Conservation (phyloP, 495 filamentous ascomycete species). For the Aspergillus ostianus region DNA sequence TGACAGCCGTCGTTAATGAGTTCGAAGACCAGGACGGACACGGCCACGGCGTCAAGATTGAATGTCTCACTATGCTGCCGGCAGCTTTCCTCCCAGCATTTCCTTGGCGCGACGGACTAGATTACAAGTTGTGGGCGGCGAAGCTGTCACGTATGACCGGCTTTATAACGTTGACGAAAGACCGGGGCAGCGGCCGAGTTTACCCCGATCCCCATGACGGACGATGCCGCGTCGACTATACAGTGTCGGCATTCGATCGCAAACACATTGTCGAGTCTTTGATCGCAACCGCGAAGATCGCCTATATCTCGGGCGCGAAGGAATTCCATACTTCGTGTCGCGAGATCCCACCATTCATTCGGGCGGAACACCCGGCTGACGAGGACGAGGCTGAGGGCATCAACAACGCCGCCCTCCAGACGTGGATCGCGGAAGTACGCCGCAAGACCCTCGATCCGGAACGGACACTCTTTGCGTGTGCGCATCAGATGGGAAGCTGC, state of each 20-base stretch:
- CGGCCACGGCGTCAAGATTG: constrained; percentile 82
- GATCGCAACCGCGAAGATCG: constrained; percentile 67
- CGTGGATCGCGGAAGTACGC: constrained; percentile 65
- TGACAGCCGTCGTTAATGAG: constrained; percentile 73
- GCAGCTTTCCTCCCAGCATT: constrained; percentile 54
- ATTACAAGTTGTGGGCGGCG: constrained; percentile 65
- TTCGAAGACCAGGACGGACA: constrained; percentile 80
- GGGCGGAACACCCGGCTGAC: constrained; percentile 33
- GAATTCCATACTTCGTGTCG: constrained; percentile 67
- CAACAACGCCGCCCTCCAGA: constrained; percentile 63
- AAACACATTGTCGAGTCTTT: constrained; percentile 69
- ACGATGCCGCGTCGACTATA: constrained; percentile 63
- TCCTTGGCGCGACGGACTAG: constrained; percentile 61
- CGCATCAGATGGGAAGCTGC: constrained; percentile 92
- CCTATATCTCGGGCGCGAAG: constrained; percentile 69
- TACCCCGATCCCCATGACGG: constrained; percentile 71
- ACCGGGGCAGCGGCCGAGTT: constrained; percentile 70
- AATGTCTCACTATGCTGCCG: constrained; percentile 67
- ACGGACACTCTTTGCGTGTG: constrained; percentile 53
- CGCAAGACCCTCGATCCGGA: constrained; percentile 49
- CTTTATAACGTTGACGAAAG: constrained; percentile 69
- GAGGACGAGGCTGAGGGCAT: constrained; percentile 48
- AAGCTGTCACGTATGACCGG: constrained; percentile 61
- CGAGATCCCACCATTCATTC: constrained; percentile 65
- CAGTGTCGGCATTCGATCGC: constrained; percentile 65